These are phyloP conservation scores for Daldinia bambusicola DNA, from an alignment of 495 filamentous ascomycete species.

Conservation along the genomic window DNA sequence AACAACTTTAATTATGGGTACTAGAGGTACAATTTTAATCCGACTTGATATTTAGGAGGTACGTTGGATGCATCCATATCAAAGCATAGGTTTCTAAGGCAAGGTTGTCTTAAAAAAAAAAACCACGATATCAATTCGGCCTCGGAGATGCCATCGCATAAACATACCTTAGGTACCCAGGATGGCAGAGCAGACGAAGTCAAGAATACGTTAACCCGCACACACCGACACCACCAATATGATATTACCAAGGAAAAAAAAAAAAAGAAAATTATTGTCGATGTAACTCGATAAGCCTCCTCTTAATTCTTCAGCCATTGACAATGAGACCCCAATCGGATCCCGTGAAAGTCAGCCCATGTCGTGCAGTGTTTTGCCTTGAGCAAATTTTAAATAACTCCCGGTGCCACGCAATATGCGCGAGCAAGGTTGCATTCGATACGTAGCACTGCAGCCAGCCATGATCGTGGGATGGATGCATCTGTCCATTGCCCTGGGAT, in stretches of 20 bases:
- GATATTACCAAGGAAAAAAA: conserved; percentile 8
- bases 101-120: not conserved
- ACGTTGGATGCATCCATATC: too few relatives aligned
- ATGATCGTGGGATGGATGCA: conserved; percentile 44
- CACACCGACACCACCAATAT: conserved; percentile 27
- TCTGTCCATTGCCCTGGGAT: conserved; percentile 41
- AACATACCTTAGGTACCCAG: conserved; percentile 8
- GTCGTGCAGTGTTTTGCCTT: conserved; percentile 36
- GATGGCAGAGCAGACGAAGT: conserved; percentile 14
- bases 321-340: conserved; percentile 37
- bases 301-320: conserved; percentile 5
- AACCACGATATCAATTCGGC: not conserved
- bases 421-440: conserved; percentile 34
- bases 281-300: conserved; percentile 40
- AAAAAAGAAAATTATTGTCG: conserved; percentile 7
- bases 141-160: not conserved
- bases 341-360: conserved; percentile 41
- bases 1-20: not conserved
- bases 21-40: not conserved
- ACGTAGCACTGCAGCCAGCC: conserved; percentile 40
- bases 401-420: conserved; percentile 37
- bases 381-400: conserved; percentile 44
- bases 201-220: conserved; percentile 8
- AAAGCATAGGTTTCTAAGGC: too few relatives aligned
- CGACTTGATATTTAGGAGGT: too few relatives aligned